phyloP scores from a whole-genome alignment of 108 stramenopile genomes.

The Cyclotella kingstonii region DNA sequence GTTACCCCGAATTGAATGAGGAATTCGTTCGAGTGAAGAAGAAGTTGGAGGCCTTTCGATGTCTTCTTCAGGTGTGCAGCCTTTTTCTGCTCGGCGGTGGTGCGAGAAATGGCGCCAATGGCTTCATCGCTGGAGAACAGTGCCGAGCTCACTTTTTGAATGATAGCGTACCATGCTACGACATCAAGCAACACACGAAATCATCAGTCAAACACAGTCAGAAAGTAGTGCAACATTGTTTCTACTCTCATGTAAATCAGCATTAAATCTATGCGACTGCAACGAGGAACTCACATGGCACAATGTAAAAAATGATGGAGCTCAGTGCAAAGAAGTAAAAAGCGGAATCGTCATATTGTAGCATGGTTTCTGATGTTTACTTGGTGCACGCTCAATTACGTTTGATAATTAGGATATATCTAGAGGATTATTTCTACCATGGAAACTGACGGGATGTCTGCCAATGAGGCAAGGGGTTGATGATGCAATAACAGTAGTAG shows the following conservation, averaged over 20 bases:
- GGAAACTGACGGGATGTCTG: too few relatives aligned
- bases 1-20: slow-evolving; percentile 71
- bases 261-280: too few relatives aligned
- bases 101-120: slow-evolving; percentile 84
- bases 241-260: too few relatives aligned
- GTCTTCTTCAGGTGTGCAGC: slow-evolving; percentile 76
- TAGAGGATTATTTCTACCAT: too few relatives aligned
- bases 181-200: not conserved
- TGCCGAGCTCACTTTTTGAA: slow-evolving; percentile 55
- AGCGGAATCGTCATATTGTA: slow-evolving; percentile 93
- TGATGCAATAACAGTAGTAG: too few relatives aligned
- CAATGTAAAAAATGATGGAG: slow-evolving; percentile 80
- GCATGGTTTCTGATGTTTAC: slow-evolving; percentile 52
- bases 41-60: slow-evolving; percentile 59
- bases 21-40: slow-evolving; percentile 63
- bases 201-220: not conserved
- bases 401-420: too few relatives aligned
- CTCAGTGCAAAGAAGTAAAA: slow-evolving; percentile 92
- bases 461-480: too few relatives aligned
- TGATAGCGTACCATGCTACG: slow-evolving; percentile 86
- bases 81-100: slow-evolving; percentile 83
- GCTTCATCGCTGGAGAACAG: slow-evolving; percentile 66
- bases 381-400: too few relatives aligned
- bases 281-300: slow-evolving; percentile 72
- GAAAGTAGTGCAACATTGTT: too few relatives aligned